Evolutionary conservation across 108 stramenopile species (phyloP).

Genomic region (Chaetoceros muelleri): DNA sequence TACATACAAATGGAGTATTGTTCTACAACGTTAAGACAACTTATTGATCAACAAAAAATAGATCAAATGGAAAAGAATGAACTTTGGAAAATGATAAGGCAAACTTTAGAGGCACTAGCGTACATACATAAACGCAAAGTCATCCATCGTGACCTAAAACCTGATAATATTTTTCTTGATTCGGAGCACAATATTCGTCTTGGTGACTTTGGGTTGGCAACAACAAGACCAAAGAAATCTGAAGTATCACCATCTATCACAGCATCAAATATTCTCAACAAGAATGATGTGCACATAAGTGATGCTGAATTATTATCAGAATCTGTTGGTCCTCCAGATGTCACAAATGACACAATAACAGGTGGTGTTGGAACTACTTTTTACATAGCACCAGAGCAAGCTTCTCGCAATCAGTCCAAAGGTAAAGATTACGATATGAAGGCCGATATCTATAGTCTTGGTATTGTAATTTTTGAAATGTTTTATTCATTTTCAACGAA

Average conservation of each 20-base stretch:
- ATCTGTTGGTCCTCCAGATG: constrained; percentile 2
- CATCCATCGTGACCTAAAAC: constrained; percentile 57
- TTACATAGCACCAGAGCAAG: constrained; percentile 60
- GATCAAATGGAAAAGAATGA: constrained; percentile 28
- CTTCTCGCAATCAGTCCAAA: constrained; percentile 4
- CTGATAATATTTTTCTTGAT: constrained; percentile 57
- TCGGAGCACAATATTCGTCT: constrained; percentile 40
- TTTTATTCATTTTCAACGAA: constrained; percentile 8
- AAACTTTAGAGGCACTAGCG: constrained; percentile 67
- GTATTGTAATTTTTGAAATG: constrained; percentile 45
- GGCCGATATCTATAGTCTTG: constrained; percentile 75
- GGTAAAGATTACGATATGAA: constrained; percentile 48
- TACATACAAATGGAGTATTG: constrained; percentile 79
- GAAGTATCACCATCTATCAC: constrained; percentile 4
- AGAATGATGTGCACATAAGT: neutral
- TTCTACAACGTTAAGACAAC: constrained; percentile 53
- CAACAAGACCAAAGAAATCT: constrained; percentile 12
- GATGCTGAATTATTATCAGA: neutral
- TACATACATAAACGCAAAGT: constrained; percentile 60
- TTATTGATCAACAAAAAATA: constrained; percentile 56
- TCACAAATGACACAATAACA: constrained; percentile 48
- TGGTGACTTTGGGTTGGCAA: constrained; percentile 74
- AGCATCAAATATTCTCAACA: neutral
- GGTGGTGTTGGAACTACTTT: constrained; percentile 75
- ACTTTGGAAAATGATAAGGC: constrained; percentile 58